Evolutionary conservation across 345 rosid genomes (phyloP), one percentile per base, ranked within the genome.

Genomic region (Moricandia moricandioides): DNA sequence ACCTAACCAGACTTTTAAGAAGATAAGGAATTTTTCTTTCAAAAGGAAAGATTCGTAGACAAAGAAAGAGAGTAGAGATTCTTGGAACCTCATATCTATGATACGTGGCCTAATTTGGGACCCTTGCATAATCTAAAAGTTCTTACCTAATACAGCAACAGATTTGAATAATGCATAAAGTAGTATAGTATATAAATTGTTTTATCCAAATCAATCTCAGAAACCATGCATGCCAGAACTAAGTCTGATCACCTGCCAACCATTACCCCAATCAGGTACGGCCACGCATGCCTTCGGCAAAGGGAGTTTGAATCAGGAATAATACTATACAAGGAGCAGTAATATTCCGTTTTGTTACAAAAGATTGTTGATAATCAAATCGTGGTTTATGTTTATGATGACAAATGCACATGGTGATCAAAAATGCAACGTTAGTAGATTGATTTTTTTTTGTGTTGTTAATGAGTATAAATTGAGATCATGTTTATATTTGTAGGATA

Each of bases 121-220:
- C 40, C 7, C 10, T 67, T 58, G 6, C 51, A 67, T 58, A 45
- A 66, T 67, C 39, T 60, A 30, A 45, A 74, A 33, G 31, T 66
- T 74, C 67, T 67, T 74, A 74, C 60, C 72, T 74, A 58, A 66
- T 66, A 74, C 65, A 65, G 65, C 17, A 57, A 45, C 31, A 43
- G 0, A 29, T 40, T 65, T 66, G 43, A 6, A 30, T 16, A 65
- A 35, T 13, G 18, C 51, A 49, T 61, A 30, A 18, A 43, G 2
- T 34, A 71, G 3, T 10, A 13, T 39, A 39, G 12, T 43, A 47
- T 21, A 49, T 12, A 21, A 8, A 16, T 16, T 17, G 21, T 61
- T 18, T 7, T 18, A 30, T 47, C 3, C 24, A 13, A 49, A 21
- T 49, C 52, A 26, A 55, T 35, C 12, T 12, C 57, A 16, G 21